Evolutionary conservation across 2,329 filamentous ascomycete genomes (phyloP).

Genomic region (Fusarium bactridioides): DNA sequence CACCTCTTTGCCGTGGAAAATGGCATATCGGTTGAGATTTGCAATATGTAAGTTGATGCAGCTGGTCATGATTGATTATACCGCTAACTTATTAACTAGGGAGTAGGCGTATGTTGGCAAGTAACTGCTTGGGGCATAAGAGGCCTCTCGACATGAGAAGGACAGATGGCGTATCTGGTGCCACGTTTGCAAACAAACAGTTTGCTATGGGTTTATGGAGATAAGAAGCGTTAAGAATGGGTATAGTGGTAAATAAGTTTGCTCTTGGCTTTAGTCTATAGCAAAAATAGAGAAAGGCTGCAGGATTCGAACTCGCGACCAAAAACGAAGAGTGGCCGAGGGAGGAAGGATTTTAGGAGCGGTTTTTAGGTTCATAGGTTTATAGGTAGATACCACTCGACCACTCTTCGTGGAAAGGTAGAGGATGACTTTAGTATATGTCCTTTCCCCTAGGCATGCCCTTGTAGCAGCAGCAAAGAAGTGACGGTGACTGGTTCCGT

Average conservation of each 20-base stretch:
- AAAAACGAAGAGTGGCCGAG: slow-evolving; percentile 11
- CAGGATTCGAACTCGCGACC: not conserved
- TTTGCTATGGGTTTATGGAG: not conserved
- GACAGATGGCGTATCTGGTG: not conserved
- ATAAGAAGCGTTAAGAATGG: not conserved
- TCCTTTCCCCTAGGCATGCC: not conserved
- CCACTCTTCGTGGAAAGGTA: slow-evolving; percentile 12
- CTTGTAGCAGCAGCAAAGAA: not conserved
- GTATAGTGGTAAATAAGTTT: not conserved
- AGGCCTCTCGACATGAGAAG: not conserved
- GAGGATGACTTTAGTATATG: not conserved
- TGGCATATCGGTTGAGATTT: not conserved
- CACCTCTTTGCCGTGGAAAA: not conserved
- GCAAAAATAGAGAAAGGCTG: not conserved
- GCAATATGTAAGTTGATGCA: not conserved
- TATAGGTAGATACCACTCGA: slow-evolving; percentile 9
- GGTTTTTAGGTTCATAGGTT: not conserved
- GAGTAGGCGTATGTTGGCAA: not conserved
- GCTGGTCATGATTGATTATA: not conserved
- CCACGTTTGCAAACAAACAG: not conserved
- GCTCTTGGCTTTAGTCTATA: not conserved
- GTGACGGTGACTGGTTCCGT: not conserved
- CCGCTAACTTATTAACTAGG: not conserved
- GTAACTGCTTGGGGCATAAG: not conserved
- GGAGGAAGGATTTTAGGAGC: not conserved